Evolutionary conservation across 371 early-diverging fungal species (phyloP), one percentile per base, ranked within the genome.

Genomic region (Zopfochytrium polystomum): DNA sequence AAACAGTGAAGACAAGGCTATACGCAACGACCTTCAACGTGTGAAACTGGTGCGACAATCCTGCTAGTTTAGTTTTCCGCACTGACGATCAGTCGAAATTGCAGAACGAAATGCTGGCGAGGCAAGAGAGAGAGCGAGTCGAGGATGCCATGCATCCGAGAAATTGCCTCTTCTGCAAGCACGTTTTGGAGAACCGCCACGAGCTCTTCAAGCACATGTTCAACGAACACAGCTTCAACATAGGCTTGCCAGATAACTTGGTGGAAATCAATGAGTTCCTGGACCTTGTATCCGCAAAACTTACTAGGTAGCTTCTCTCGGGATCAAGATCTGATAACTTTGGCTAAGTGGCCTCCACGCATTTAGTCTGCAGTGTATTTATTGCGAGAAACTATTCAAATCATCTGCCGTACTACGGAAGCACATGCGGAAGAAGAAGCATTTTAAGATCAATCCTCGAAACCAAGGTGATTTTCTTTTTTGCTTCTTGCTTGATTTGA

Each of bases 351-450:
- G n/a, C n/a, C n/a, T n/a, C n/a, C n/a, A n/a, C n/a, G n/a, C n/a
- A n/a, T n/a, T n/a, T n/a, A n/a, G n/a, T n/a, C n/a, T n/a, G 27
- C 88, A 90, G 63, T 97, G 97, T 62, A 72, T 95, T 29, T 95
- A 95, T 71, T 97, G 97, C 70, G 96, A 97, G 76, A 91, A 90
- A 76, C 85, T 80, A 3, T 97, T 95, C 72, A 92, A 91, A 13
- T 85, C 87, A 26, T 79, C 86, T 5, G 86, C 90, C 0, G 92
- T 92, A 9, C 80, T 97, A 53, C 86, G 96, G 55, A 91, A 92
- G 72, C 97, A 97, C 63, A 94, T 97, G 95, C 88, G 95, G 66
- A 97, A 97, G 80, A 97, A 96, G 88, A 95, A 93, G 81, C 95
- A 95, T 72, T 96, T 95, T 77, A 91, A 91, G 79, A 92, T 94